phyloP scores from a whole-genome alignment of 441 rosid species.

The Corymbia calophylla region DNA sequence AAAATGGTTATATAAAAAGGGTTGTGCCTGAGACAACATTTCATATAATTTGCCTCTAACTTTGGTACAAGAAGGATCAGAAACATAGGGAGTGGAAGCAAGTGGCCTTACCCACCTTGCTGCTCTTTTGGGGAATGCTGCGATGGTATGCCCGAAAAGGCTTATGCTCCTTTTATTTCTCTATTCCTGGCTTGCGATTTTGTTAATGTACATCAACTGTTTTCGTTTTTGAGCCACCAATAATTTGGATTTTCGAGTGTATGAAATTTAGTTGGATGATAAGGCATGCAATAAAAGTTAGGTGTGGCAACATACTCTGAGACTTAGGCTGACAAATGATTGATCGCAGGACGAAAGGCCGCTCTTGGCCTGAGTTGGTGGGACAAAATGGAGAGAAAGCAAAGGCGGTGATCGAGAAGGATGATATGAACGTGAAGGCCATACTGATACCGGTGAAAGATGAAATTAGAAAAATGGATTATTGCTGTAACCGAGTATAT shows the following conservation, averaged over 20 bases:
- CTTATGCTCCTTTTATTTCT: neutral
- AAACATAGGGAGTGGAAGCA: neutral
- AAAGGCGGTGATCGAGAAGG: neutral
- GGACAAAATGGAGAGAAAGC: neutral
- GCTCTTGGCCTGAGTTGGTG: neutral
- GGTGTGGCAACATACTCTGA: neutral
- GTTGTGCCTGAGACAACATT: neutral
- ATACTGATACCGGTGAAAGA: accelerated
- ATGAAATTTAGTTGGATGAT: neutral
- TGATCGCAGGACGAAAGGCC: neutral
- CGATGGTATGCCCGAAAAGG: neutral
- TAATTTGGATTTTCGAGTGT: neutral
- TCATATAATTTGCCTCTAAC: neutral
- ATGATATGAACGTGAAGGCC: neutral
- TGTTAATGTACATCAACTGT: neutral
- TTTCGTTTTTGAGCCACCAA: neutral
- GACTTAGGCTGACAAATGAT: neutral
- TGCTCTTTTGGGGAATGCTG: neutral
- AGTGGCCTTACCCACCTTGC: neutral
- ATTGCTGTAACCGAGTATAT: neutral
- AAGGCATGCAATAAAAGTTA: neutral
- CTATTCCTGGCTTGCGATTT: neutral
- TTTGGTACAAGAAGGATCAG: neutral
- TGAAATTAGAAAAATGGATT: neutral
- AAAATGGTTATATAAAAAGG: neutral